Base-by-base conservation (phyloP, 257 asterid genomes). In the Agastache rugosa region DNA sequence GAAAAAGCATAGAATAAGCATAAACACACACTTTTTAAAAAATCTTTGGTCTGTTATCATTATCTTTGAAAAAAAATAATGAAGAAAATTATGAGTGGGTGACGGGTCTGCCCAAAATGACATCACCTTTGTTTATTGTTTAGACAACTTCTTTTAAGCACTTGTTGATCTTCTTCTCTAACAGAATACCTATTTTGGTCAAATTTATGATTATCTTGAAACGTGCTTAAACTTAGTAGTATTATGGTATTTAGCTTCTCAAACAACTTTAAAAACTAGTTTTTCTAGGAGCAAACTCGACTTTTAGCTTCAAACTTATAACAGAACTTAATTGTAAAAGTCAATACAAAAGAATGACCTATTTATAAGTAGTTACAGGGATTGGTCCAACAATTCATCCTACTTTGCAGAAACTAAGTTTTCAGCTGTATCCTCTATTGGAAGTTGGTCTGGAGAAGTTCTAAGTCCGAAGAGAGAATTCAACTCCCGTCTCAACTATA, bases 71-170 rank as follows among this genome's bases (percentile, higher is more conserved):
- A 63, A 19, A 45, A 23, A 19, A 8, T 59, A 55, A 69, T 70
- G 16, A 55, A 42, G 29, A 54, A 50, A 41, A 1, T 27, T 25
- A 64, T 56, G 56, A 70, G 75, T 76, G 83, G 80, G n/a, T n/a
- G n/a, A n/a, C n/a, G n/a, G n/a, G 77, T 25, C 71, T 74, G 29
- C 19, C 51, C 44, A 74, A 69, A 15, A 54, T 37, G 64, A 79
- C 77, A 79, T 71, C 44, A 23, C 45, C 22, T 54, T 51, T 5
- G 12, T 61, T 51, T 23, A n/a, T 51, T n/a, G 56, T 61, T 51
- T 23, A n/a, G 2, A 34, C 56, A 67, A 74, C 48, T 63, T 54
- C 31, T n/a, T 17, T 31, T 12, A 34, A 73, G 63, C 63, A 74
- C 48, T 64, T 41, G 53, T 14, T 60, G 4, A 19, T 51, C 12